Conservation (phyloP, 1,139 yeast genomes). For the Suhomyces terraborum region DNA sequence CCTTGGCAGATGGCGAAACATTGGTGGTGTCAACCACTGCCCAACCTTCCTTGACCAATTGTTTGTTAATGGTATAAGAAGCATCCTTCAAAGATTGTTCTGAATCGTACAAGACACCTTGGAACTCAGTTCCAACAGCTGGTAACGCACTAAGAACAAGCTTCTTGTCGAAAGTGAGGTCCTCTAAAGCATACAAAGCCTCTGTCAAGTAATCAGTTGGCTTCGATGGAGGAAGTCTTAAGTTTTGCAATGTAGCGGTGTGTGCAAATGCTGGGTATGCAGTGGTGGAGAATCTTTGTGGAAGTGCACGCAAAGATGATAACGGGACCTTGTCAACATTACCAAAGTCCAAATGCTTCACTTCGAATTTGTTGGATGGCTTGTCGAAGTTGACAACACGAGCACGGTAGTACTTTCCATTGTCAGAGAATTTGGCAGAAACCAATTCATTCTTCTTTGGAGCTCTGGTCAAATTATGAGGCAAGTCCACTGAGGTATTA, state of each 20-base stretch:
- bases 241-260: conserved; percentile 55
- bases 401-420: conserved; percentile 64
- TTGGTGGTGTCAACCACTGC: conserved; percentile 55
- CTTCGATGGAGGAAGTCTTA: conserved; percentile 60
- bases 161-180: conserved; percentile 53
- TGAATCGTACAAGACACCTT: conserved; percentile 62
- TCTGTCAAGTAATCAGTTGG: conserved; percentile 63
- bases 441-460: conserved; percentile 65
- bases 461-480: conserved; percentile 43
- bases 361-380: conserved; percentile 46
- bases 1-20: conserved; percentile 37
- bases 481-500: conserved; percentile 43
- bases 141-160: conserved; percentile 60
- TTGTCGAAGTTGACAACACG: conserved; percentile 54
- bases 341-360: conserved; percentile 69
- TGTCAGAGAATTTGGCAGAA: conserved; percentile 56
- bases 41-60: conserved; percentile 64
- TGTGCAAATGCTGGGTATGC: conserved; percentile 59
- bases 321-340: conserved; percentile 52
- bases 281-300: conserved; percentile 48
- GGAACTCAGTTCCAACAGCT: conserved; percentile 44
- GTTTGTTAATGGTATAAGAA: conserved; percentile 62
- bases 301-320: conserved; percentile 54
- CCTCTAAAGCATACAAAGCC: conserved; percentile 59
- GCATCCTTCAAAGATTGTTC: conserved; percentile 58